Base-by-base conservation (phyloP, 2,329 filamentous ascomycete genomes). In the Arthrinium phaeospermum region DNA sequence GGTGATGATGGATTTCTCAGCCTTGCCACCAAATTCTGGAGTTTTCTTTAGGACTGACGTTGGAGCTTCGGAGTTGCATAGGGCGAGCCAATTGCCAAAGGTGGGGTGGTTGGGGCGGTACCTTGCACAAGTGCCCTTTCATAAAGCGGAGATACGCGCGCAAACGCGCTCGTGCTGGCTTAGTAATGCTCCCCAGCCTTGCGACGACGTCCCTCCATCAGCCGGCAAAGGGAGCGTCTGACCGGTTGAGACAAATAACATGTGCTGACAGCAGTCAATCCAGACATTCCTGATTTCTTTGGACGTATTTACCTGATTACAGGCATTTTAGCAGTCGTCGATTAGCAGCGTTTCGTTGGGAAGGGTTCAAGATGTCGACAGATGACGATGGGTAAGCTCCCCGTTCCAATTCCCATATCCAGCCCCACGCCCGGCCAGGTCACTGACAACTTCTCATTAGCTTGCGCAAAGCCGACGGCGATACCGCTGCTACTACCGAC, bases 1-100 rank as follows among this genome's bases (percentile, higher is more conserved):
- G 30, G 19, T 27, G 30, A 69, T 27, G 44, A 69, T 45, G 34
- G 77, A 83, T 84, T 83, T 81, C 81, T 85, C 85, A 86, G 85
- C 85, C 84, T 86, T 82, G 84, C 82, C 79, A 78, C 78, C 74
- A 53, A 68, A n/a, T 47, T 73, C 74, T 76, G 30, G 57, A 64
- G 57, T 64, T 64, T 61, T 64, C 57, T 64, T 41, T 12, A 3
- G 34, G 44, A 64, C 57, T 64, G 57, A 64, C 57, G 34, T 64
- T 64, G 57, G 53, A n/a, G 41, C 34, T 34, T 64, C 57, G 57
- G 49, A 7, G 34, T 5, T 64, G 57, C 57, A 41, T 37, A 41
- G 34, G 16, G 30, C 53, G 12, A 49, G 46, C 6, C 46, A 8
- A 34, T 10, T 41, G 6, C 30, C 22, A 22, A 64, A n/a, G 30